Evolutionary conservation across 495 filamentous ascomycete species (phyloP), one percentile per base, ranked within the genome.

Genomic region (Cercophora sp.): DNA sequence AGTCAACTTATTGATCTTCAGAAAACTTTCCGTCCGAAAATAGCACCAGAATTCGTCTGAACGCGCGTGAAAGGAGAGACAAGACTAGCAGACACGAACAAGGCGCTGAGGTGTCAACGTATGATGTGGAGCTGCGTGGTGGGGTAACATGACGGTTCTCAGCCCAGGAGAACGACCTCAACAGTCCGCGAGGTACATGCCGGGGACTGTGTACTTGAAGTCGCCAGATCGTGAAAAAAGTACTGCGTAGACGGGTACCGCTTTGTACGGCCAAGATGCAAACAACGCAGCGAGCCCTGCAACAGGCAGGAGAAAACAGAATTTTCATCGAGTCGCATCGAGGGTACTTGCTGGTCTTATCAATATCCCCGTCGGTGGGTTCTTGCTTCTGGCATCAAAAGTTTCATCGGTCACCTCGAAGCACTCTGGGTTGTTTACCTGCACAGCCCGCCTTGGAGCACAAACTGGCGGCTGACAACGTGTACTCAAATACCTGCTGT

Each of bases 131-230:
- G n/a, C n/a, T 26, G 5, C 8, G 22, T 43, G 48, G 48, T 52
- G 48, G 48, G 48, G 37, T 52, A 52, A 36, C 48, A 40, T 37
- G 35, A 37, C 48, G 29, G 34, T 32, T 13, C 10, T 47, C 44
- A 47, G 44, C 44, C 43, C 43, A 32, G 43, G 36, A 20, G 40
- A 32, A 32, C 11, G 11, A 47, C 43, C 26, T 27, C 25, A 11
- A 25, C 16, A 27, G 22, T 32, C 26, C 22, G 13, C 25, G 23
- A 15, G 44, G 16, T 8, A 51, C 26, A 25, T 51, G 35, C 36
- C 36, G 5, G 16, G 25, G 19, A 15, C 8, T 47, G 44, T 19
- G 44, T 47, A 47, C 44, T 22, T 43, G 8, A 22, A 25, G 8
- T n/a, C n/a, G n/a, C n/a, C n/a, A n/a, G n/a, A n/a, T n/a, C n/a